Percentiles rank a stretch among this genome's conserved stretches.
Evolutionary conservation across 202 grass and related monocot species (phyloP).

Genomic region (Saccharum hybrid): DNA sequence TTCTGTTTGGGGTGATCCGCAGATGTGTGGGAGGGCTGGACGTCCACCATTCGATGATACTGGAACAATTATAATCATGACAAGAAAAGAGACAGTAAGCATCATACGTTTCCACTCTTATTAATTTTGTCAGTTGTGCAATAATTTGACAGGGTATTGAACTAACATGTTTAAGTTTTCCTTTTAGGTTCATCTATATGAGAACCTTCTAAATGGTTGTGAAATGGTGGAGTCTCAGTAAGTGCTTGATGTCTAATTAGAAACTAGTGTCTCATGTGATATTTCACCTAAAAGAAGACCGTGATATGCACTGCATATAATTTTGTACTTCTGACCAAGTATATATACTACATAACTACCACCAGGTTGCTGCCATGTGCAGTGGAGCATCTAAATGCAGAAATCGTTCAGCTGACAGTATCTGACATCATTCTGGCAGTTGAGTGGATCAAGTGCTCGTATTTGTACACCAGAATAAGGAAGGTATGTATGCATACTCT

Average conservation of each 20-base stretch:
- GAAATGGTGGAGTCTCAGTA: slow-evolving; percentile 99
- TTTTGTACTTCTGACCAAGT: slow-evolving; percentile 36
- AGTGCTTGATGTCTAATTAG: slow-evolving; percentile 47
- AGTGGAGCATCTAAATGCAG: slow-evolving; percentile 91
- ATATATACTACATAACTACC: slow-evolving; percentile 32
- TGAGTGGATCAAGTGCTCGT: slow-evolving; percentile 95
- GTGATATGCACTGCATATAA: slow-evolving; percentile 21
- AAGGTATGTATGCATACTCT: slow-evolving; percentile 58
- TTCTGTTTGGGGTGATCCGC: slow-evolving; percentile 37
- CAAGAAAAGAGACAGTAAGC: slow-evolving; percentile 90
- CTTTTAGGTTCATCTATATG: slow-evolving; percentile 87
- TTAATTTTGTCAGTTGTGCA: slow-evolving; percentile 31
- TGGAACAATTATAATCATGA: slow-evolving; percentile 98
- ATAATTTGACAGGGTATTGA: slow-evolving; percentile 27
- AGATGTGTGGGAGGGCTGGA: slow-evolving; percentile 98
- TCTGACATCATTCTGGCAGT: slow-evolving; percentile 83
- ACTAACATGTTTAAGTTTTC: slow-evolving; percentile 45
- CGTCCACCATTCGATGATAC: slow-evolving; percentile 95
- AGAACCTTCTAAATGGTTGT: slow-evolving; percentile 92
- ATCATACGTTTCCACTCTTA: slow-evolving; percentile 30
- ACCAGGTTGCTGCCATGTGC: slow-evolving; percentile 83
- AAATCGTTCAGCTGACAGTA: slow-evolving; percentile 91
- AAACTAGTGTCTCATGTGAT: slow-evolving; percentile 45
- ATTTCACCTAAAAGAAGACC: slow-evolving; percentile 32
- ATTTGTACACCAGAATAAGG: slow-evolving; percentile 88